Base-by-base conservation (phyloP, 1,284 basidiomycete genomes). In the Inonotus hispidus region DNA sequence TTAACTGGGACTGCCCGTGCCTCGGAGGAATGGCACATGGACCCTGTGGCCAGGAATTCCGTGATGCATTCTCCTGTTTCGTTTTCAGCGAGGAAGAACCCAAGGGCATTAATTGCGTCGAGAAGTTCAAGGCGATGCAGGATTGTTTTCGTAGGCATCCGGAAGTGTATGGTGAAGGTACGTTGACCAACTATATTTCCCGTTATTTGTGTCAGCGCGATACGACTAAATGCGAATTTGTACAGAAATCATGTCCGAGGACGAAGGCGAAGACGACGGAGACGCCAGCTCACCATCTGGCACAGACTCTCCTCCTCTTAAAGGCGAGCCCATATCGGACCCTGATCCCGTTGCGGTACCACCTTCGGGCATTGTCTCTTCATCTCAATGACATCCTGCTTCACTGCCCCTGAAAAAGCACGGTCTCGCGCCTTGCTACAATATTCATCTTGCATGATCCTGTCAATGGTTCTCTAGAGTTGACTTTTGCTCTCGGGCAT, bases 1-100 rank as follows among this genome's bases (percentile, higher is more conserved):
- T 98, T 71, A 98, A 98, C 77, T 98, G 95, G 94, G 94, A 96
- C 72, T 98, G 94, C 72, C 93, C 94, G 1, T 99, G 96, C 73
- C 85, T 99, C 11, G 96, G 96, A 27, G 97, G 96, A 59, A 98
- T 99, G 97, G 95, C 97, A 2, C 82, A 98, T 70, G 97, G 97
- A 5, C 94, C 95, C 1, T 99, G 96, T 71, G 96, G 96, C 11
- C 82, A 85, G 65, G 83, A 98, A 69, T 99, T 99, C 80, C 89
- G 92, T 68, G 90, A 89, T 64, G 96, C 97, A 0, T 99, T 99
- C 78, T 93, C 93, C 45, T 99, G 96, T 77, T 99, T 99, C 69
- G 87, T 99, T 3, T 91, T 85, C 74, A 95, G 92, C 8, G 94
- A 98, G 71, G 83, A 87, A 60, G 97, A 99, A 70, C 96, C 96